A percentile compares a stretch with the other conserved stretches of the same genome.
Evolutionary conservation across 228 moss, liverwort and hornwort species (phyloP).

Genomic region (Sphagnum magellanicum): DNA sequence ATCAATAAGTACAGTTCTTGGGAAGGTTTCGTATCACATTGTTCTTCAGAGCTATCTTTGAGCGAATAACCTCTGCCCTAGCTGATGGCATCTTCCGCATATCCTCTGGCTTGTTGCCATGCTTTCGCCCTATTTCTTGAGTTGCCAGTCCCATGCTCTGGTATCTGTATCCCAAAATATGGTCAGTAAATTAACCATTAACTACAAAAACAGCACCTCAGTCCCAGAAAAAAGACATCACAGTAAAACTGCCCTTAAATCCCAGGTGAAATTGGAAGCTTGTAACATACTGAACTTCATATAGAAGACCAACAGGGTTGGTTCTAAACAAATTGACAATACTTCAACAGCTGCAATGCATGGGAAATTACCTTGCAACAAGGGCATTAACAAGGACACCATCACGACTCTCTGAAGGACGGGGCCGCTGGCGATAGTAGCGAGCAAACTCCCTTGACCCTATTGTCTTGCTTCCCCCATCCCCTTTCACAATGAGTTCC

Average conservation of each 20-base stretch:
- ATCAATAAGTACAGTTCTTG: too few species aligned
- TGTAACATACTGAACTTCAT: too few species aligned
- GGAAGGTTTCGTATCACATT: constrained; percentile 60
- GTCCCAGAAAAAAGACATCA: too few species aligned
- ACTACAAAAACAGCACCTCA: too few species aligned
- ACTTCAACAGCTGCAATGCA: too few species aligned
- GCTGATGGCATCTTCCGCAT: constrained; percentile 47
- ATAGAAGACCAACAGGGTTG: too few species aligned
- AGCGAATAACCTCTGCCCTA: constrained; percentile 48
- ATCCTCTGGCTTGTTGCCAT: constrained; percentile 48
- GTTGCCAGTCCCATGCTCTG: constrained; percentile 60
- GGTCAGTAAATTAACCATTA: too few species aligned
- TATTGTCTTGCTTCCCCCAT: constrained; percentile 24
- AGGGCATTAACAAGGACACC: constrained; percentile 44
- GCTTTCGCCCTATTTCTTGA: constrained; percentile 48
- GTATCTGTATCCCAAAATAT: constrained; percentile 6
- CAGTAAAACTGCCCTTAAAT: too few species aligned
- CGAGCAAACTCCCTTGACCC: constrained; percentile 51
- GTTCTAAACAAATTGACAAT: too few species aligned
- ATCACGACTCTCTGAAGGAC: constrained; percentile 39
- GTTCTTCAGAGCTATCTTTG: constrained; percentile 56
- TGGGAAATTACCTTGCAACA: constrained; percentile 14
- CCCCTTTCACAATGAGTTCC: constrained; percentile 37
- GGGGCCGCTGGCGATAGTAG: constrained; percentile 41
- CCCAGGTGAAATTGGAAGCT: too few species aligned